Evolutionary conservation across 1,284 basidiomycete genomes (phyloP), one percentile per base, ranked within the genome.

Genomic region (Ganoderma sinense): DNA sequence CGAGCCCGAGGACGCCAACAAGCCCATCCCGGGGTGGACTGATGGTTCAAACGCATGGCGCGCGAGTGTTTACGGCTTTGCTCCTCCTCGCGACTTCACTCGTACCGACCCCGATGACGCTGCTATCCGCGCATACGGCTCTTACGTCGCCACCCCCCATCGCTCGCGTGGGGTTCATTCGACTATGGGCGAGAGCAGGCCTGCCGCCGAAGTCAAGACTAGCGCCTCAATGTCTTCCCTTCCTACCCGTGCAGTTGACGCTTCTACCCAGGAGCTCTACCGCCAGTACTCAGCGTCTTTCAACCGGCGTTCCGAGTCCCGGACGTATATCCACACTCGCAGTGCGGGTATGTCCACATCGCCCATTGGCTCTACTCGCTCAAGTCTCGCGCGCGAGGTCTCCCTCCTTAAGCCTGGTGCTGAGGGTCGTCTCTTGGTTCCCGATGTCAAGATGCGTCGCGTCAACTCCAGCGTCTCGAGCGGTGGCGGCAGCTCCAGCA

Each of bases 1-100:
- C 31, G 75, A 74, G 41, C 66, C 73, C 20, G 71, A 65, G 65
- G 70, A 69, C 14, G 75, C 75, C 66, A 75, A 76, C 77, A 85
- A 80, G 78, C 80, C 76, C 64, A 85, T 91, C 40, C 88, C 89
- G 0, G 91, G 91, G 10, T 92, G 91, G 91, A 91, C 86, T 2
- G 91, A 92, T 71, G 87, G 90, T 60, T 85, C 84, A 26, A 82
- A 88, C 66, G 88, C 87, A 0, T 92, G 91, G 91, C 86, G 91
- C 29, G 82, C 88, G 0, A 82, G 82, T 11, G 85, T 91, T 3
- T 92, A 92, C 79, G 80, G 78, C 8, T 80, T 84, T 65, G 76
- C 83, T 6, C 76, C 80, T 2, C 82, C 82, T 5, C 76, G 67
- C n/a, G 77, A 81, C 53, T 71, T 76, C 62, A 72, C 77, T 39